These are phyloP conservation scores for Musa troglodytarum DNA, from an alignment of 176 grass and related monocot genomes.

Conservation along the genomic window DNA sequence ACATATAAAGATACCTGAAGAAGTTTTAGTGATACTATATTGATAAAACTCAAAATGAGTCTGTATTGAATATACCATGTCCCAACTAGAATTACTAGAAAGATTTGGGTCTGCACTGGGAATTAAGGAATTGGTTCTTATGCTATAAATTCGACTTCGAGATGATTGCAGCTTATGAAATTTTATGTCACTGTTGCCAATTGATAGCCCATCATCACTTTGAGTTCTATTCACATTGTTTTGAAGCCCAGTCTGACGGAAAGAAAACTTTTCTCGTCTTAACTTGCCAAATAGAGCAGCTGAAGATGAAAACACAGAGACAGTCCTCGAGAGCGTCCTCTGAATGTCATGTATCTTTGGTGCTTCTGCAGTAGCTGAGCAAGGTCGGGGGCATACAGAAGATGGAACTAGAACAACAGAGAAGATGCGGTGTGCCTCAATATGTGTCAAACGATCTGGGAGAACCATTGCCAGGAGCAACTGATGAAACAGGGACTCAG, in stretches of 20 bases:
- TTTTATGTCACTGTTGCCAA: constrained; percentile 35
- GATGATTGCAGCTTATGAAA: constrained; percentile 49
- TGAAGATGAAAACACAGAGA: constrained; percentile 94
- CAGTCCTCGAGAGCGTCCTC: constrained; percentile 65
- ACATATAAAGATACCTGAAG: constrained; percentile 3
- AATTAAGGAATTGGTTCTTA: constrained; percentile 23
- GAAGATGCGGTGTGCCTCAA: constrained; percentile 77
- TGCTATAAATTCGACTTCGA: constrained; percentile 38
- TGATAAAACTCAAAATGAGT: constrained; percentile 13
- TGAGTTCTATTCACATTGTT: constrained; percentile 40
- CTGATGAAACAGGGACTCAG: constrained; percentile 91
- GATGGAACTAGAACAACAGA: constrained; percentile 92
- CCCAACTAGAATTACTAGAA: constrained; percentile 26
- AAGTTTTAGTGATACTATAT: background rate
- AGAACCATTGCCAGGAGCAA: constrained; percentile 76
- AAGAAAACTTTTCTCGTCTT: constrained; percentile 63
- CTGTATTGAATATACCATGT: constrained; percentile 32
- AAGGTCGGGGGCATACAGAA: constrained; percentile 58
- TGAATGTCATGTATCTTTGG: constrained; percentile 38
- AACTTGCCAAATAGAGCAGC: constrained; percentile 93
- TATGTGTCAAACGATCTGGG: constrained; percentile 73
- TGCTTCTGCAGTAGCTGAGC: constrained; percentile 18
- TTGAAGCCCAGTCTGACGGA: constrained; percentile 33
- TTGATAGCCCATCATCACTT: constrained; percentile 37
- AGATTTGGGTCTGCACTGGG: constrained; percentile 33